Evolutionary conservation across 345 rosid genomes (phyloP), one percentile per base, ranked within the genome.

Genomic region (Odontarrhena argentea): DNA sequence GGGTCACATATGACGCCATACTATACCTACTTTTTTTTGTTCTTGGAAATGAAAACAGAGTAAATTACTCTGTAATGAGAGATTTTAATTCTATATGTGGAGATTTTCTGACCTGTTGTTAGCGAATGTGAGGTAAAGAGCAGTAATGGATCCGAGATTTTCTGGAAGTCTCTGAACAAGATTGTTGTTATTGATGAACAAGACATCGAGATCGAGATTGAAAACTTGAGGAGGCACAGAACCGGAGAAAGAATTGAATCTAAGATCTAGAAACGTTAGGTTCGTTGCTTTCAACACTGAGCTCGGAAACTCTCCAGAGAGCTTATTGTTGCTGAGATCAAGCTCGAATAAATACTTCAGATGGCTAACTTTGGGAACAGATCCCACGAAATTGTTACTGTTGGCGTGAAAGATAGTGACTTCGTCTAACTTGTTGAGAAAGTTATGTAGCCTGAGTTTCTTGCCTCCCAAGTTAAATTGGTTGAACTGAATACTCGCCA

Each of bases 351-450:
- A 79, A 62, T 84, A 92, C 14, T 67, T 79, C 55, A 92, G 88
- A 44, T 84, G 80, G 59, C 82, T 70, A 9, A 92, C 64, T 11
- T 68, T 64, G 0, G 93, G 84, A 62, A 92, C 55, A 4, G 80
- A 51, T 1, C 98, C 98, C 0, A 79, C 14, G 47, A 92, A 92
- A 50, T 73, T 76, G 78, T 92, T 89, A 68, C 88, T 86, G 64
- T 92, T 92, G 8, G 96, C 98, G 15, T 92, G 96, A 71, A 89
- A 87, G 59, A 92, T 80, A 1, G 92, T 93, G 24, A 89, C 73
- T 69, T 82, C 93, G 1, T 88, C 88, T 48, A 89, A 85, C 66
- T 78, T 78, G 70, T 87, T 82, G 15, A 89, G 87, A 53, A 87
- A 92, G 54, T 86, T 86, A 36, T 86, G 82, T 51, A 73, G 50